Conservation (phyloP, 768 basidiomycete species). For the Mycena rebaudengoi region DNA sequence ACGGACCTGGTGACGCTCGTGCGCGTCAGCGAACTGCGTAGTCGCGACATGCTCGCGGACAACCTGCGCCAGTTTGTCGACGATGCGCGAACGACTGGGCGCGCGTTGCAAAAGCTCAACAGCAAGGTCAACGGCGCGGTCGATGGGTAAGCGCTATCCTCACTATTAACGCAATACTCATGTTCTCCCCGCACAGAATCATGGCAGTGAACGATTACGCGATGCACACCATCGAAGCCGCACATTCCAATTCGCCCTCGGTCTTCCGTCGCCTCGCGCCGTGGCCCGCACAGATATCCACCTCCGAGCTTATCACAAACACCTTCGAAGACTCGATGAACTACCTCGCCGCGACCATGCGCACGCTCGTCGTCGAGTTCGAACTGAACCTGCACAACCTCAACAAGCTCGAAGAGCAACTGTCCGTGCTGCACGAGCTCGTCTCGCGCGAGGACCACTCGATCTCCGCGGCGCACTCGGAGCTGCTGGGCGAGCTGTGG, state of each 20-base stretch:
- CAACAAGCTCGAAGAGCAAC: constrained; percentile 67
- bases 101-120: constrained; percentile 67
- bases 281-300: constrained; percentile 40
- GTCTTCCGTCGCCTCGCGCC: constrained; percentile 50
- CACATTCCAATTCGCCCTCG: constrained; percentile 44
- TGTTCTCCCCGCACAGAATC: constrained; percentile 51
- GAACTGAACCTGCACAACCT: constrained; percentile 64
- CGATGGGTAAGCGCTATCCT: constrained; percentile 76
- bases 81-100: constrained; percentile 68
- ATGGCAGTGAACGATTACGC: constrained; percentile 81
- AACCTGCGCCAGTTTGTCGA: constrained; percentile 61
- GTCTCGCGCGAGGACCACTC: constrained; percentile 64
- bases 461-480: constrained; percentile 52
- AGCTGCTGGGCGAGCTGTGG: constrained; percentile 75
- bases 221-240: constrained; percentile 60
- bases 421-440: constrained; percentile 64
- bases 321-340: constrained; percentile 59
- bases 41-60: constrained; percentile 64
- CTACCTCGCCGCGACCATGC: constrained; percentile 55
- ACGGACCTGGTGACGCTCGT: constrained; percentile 72
- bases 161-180: background rate
- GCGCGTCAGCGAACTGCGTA: constrained; percentile 66
- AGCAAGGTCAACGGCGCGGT: constrained; percentile 78
- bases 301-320: constrained; percentile 54
- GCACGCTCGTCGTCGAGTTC: constrained; percentile 72